These are phyloP conservation scores for Kickxella alabastrina DNA, from an alignment of 192 early-diverging fungal species.

Conservation along the genomic window DNA sequence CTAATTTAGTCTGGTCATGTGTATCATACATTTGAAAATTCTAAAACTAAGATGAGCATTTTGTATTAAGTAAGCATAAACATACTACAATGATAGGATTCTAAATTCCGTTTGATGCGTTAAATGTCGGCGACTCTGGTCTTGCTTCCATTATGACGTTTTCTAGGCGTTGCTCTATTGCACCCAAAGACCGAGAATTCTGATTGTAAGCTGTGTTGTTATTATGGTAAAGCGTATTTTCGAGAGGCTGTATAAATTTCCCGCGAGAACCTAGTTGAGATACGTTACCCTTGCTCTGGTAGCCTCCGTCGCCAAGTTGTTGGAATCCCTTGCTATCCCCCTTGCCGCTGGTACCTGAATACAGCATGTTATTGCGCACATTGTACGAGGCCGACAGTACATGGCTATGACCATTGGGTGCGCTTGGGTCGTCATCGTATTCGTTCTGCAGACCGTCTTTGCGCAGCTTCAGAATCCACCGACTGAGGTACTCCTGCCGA, in stretches of 20 bases:
- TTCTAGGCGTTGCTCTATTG: background rate
- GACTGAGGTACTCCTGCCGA: conserved; percentile 12
- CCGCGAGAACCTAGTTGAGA: background rate
- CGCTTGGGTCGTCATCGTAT: conserved; percentile 8
- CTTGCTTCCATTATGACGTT: background rate
- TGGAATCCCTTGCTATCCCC: background rate
- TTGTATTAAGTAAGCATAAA: too few relatives aligned
- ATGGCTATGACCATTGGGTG: background rate
- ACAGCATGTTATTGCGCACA: background rate
- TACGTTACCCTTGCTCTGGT: background rate
- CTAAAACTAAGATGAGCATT: too few relatives aligned
- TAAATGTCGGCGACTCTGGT: background rate
- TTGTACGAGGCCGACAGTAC: background rate
- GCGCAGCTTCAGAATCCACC: conserved; percentile 24
- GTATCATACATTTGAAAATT: too few relatives aligned
- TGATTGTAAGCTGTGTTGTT: background rate
- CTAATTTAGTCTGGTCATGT: too few relatives aligned
- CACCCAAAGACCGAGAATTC: background rate
- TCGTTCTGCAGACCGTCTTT: conserved; percentile 31
- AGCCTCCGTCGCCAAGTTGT: background rate
- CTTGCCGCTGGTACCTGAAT: background rate
- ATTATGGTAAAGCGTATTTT: background rate
- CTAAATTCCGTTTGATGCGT: too few relatives aligned
- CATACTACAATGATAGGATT: too few relatives aligned
- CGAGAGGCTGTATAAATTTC: background rate